Evolutionary conservation across 2,329 filamentous ascomycete genomes (phyloP), one percentile per base, ranked within the genome.

Genomic region (Hawksworthiomyces lignivorus): DNA sequence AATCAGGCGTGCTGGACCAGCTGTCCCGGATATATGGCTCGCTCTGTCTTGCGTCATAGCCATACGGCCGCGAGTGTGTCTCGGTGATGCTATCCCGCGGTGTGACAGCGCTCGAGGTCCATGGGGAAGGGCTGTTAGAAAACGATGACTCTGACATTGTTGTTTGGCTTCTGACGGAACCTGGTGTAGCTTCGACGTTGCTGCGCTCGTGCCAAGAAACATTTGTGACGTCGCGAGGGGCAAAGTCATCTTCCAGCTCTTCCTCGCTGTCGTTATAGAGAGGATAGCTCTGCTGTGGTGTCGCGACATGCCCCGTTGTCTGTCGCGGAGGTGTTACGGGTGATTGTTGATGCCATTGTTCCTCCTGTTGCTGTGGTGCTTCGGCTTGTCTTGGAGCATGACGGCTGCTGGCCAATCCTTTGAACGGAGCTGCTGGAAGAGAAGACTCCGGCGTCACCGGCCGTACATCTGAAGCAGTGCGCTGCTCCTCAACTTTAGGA

Each of bases 131-230:
- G 24, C 21, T 46, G 19, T 32, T 10, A 9, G 62, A 62, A 0
- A 56, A 54, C 0, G 58, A 54, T 0, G 55, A 46, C 0, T 63
- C 61, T 10, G 61, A 61, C 3, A 62, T 36, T 1, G 61, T 63
- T 19, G 54, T 59, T 29, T 57, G 56, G 52, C 61, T 65, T 33
- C 51, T 55, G 15, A 58, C 32, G 1, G 62, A 66, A 33, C 54
- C 52, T 0, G 62, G 60, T 1, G 58, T 55, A 15, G 58, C 61
- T 18, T 56, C 55, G 5, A 41, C 34, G 5, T 27, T 28, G 11
- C 55, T 15, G 11, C 56, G 53, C 4, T 47, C 50, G 32, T 56
- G 53, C 59, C 58, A 64, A 0, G 58, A 43, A 0, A 55, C 37
- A 40, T 62, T 51, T 6, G 59, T 60, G n/a, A 58, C 56, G 36